A percentile compares a stretch with the other conserved stretches of the same genome.
Evolutionary conservation across 2,329 filamentous ascomycete species (phyloP).

Genomic region (Fusarium sp.): DNA sequence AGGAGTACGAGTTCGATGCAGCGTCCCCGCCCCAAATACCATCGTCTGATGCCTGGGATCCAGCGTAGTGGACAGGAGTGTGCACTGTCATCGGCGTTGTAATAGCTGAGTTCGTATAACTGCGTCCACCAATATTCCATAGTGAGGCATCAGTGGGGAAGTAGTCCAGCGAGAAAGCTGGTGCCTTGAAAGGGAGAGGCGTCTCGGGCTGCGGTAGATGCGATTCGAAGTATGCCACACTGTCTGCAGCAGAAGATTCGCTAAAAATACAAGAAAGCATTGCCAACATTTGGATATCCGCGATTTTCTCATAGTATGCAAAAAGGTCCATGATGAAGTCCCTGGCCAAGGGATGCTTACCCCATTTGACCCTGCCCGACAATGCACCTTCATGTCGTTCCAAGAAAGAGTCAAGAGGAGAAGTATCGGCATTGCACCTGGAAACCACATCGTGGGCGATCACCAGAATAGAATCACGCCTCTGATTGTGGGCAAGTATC

Average conservation of each 20-base stretch:
- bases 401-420: conserved; percentile 17
- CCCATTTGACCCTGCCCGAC: conserved; percentile 75
- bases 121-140: conserved; percentile 65
- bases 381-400: conserved; percentile 49
- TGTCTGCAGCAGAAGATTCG: conserved; percentile 67
- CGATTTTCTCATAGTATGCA: conserved; percentile 69
- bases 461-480: conserved; percentile 72
- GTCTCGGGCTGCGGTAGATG: conserved; percentile 69
- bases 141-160: conserved; percentile 69
- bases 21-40: conserved; percentile 64
- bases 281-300: conserved; percentile 76
- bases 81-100: conserved; percentile 69
- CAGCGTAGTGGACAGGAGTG: conserved; percentile 65
- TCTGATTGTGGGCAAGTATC: conserved; percentile 66
- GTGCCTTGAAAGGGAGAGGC: conserved; percentile 73
- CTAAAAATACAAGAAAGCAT: conserved; percentile 79
- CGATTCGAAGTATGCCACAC: conserved; percentile 68
- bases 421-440: conserved; percentile 38
- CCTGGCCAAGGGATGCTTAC: conserved; percentile 71
- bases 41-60: conserved; percentile 69
- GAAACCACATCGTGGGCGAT: conserved; percentile 73
- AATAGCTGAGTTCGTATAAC: conserved; percentile 64
- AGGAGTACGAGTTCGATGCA: conserved; percentile 69
- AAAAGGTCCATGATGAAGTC: conserved; percentile 73
- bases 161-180: conserved; percentile 74